Evolutionary conservation across 768 basidiomycete genomes (phyloP).

Genomic region (Gelatoporia subvermispora): DNA sequence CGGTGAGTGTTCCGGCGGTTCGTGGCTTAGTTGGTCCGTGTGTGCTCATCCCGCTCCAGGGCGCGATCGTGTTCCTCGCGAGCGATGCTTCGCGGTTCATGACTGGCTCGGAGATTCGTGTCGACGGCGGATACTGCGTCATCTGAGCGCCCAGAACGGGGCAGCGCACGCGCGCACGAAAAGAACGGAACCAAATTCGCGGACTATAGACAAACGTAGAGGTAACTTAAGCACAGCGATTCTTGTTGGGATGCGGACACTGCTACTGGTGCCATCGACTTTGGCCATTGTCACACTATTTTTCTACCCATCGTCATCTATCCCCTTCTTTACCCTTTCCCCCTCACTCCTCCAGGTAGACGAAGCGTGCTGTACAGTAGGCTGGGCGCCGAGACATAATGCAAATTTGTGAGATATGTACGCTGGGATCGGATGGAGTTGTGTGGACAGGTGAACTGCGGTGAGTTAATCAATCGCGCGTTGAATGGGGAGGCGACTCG

Average conservation of each 20-base stretch:
- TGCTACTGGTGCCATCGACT: too few species aligned
- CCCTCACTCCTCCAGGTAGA: too few species aligned
- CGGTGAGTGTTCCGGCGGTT: conserved; percentile 47
- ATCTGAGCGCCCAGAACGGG: conserved; percentile 35
- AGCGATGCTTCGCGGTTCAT: conserved; percentile 89
- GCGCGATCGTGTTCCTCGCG: conserved; percentile 84
- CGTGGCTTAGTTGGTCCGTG: neutral
- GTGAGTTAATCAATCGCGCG: too few species aligned
- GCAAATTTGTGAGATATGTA: too few species aligned
- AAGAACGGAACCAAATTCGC: neutral
- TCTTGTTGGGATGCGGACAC: neutral
- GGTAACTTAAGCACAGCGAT: neutral
- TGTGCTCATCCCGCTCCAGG: conserved; percentile 37
- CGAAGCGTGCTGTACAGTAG: too few species aligned
- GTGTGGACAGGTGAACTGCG: too few species aligned
- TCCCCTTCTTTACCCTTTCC: too few species aligned
- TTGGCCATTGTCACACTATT: too few species aligned
- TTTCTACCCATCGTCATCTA: too few species aligned
- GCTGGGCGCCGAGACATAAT: too few species aligned
- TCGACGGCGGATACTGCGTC: conserved; percentile 87
- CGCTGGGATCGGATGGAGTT: too few species aligned
- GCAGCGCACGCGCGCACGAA: neutral
- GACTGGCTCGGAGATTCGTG: conserved; percentile 79
- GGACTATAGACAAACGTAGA: neutral
- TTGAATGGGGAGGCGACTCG: too few species aligned